Conservation (phyloP, 192 early-diverging fungal genomes). For the Backusella macrospora region DNA sequence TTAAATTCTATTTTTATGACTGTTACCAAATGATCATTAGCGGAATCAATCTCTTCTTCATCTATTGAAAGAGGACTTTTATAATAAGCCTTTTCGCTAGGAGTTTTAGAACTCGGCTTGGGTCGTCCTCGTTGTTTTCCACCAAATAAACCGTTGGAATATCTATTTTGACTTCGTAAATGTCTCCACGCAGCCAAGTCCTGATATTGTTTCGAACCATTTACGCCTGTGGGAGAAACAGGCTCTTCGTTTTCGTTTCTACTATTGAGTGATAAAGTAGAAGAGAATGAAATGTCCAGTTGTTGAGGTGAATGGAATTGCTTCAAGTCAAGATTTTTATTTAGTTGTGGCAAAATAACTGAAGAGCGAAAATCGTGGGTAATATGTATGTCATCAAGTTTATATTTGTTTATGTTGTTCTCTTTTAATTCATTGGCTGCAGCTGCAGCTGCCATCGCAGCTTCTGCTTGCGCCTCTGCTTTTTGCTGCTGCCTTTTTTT, state of each 20-base stretch:
- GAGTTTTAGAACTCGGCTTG: background rate
- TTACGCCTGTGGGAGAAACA: background rate
- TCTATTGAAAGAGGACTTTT: constrained; percentile 17
- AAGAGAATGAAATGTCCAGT: background rate
- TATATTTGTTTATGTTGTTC: background rate
- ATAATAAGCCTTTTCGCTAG: background rate
- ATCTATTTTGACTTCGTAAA: constrained; percentile 24
- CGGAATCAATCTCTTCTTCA: background rate
- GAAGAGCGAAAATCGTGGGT: constrained; percentile 24
- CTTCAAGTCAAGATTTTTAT: constrained; percentile 4
- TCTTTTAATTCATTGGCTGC: background rate
- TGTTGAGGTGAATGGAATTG: constrained; percentile 3
- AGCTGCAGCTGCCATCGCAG: background rate
- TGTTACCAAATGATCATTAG: constrained; percentile 9
- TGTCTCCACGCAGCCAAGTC: constrained; percentile 31
- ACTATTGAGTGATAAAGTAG: constrained; percentile 1
- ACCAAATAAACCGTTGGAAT: constrained; percentile 31
- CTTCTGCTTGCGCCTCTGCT: background rate
- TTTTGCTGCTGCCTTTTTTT: constrained; percentile 20
- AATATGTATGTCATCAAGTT: constrained; percentile 20
- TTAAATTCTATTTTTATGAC: background rate
- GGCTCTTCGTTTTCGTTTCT: background rate
- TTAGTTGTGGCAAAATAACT: constrained; percentile 25
- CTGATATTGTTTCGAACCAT: constrained; percentile 21
- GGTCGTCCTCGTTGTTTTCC: constrained; percentile 32